Conservation (phyloP, 2,329 filamentous ascomycete species). For the Elsinoe fawcettii region DNA sequence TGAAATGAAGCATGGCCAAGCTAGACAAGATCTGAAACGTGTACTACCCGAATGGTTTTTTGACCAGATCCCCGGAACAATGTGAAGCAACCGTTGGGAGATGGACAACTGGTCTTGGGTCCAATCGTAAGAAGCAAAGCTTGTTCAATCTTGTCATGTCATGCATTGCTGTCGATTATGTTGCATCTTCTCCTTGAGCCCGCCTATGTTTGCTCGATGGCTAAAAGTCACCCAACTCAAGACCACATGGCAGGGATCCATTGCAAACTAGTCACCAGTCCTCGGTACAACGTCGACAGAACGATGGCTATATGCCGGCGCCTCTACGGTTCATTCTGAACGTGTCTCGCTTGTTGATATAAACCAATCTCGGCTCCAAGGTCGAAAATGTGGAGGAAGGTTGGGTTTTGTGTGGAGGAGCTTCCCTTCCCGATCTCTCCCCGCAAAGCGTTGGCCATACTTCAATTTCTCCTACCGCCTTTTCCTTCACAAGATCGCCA, state of each 20-base stretch:
- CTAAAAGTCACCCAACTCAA: too few relatives aligned
- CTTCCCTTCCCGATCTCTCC: background rate
- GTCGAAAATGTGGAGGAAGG: background rate
- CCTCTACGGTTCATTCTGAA: background rate
- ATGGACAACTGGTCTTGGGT: too few relatives aligned
- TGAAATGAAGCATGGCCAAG: background rate
- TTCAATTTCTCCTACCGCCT: background rate
- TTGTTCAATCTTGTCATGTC: too few relatives aligned
- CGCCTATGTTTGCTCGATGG: too few relatives aligned
- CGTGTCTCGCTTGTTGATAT: background rate
- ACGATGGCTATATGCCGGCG: background rate
- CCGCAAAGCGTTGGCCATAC: background rate
- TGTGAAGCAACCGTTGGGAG: background rate
- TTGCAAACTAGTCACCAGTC: background rate
- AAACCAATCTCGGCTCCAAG: background rate
- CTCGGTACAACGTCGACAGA: background rate
- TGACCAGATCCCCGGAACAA: background rate
- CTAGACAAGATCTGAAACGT: conserved; percentile 3
- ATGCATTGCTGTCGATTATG: too few relatives aligned
- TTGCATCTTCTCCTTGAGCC: too few relatives aligned
- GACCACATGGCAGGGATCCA: too few relatives aligned
- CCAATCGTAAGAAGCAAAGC: too few relatives aligned
- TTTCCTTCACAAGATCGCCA: background rate
- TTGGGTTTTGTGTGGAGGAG: background rate
- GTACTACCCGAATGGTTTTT: background rate